Percentiles rank a stretch among this genome's conserved stretches.
phyloP scores from a whole-genome alignment of 2,329 filamentous ascomycete species.

The Epicoccum nigrum region DNA sequence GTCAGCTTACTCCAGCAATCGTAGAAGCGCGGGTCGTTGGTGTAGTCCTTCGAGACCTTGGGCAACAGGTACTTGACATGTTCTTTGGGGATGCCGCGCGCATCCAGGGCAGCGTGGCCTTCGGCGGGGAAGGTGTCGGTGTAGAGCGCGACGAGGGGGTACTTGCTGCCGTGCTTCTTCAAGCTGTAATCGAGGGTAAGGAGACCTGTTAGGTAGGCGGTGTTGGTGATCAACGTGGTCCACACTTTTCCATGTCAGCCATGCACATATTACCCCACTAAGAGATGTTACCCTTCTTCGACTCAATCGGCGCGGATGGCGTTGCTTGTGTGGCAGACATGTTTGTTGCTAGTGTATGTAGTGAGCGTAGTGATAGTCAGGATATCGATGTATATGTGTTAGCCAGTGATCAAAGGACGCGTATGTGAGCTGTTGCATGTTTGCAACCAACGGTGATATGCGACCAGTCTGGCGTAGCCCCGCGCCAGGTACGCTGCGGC shows the following conservation, averaged over 20 bases:
- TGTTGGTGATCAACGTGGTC: slow-evolving; percentile 87
- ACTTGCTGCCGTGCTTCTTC: slow-evolving; percentile 67
- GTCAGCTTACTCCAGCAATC: slow-evolving; percentile 90
- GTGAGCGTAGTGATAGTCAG: not conserved
- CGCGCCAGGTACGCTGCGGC: slow-evolving; percentile 12
- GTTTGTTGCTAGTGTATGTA: not conserved
- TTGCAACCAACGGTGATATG: slow-evolving; percentile 3
- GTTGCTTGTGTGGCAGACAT: slow-evolving; percentile 22
- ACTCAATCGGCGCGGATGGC: slow-evolving; percentile 34
- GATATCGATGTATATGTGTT: slow-evolving; percentile 2
- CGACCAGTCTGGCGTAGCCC: slow-evolving; percentile 8
- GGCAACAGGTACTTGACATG: slow-evolving; percentile 76
- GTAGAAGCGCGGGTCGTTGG: slow-evolving; percentile 81
- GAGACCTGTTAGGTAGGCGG: slow-evolving; percentile 79
- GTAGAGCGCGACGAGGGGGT: slow-evolving; percentile 83
- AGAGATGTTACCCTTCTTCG: slow-evolving; percentile 46
- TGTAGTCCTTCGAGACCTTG: slow-evolving; percentile 68
- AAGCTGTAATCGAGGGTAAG: slow-evolving; percentile 82
- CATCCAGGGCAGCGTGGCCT: slow-evolving; percentile 71
- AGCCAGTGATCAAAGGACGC: slow-evolving; percentile 2
- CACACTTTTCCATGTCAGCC: slow-evolving; percentile 65
- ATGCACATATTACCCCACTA: slow-evolving; percentile 16
- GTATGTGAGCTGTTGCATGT: slow-evolving; percentile 1
- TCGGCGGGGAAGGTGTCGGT: slow-evolving; percentile 74
- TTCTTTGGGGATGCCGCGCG: slow-evolving; percentile 71